phyloP scores from a whole-genome alignment of 1,284 basidiomycete species.

The Naganishia cerealis region DNA sequence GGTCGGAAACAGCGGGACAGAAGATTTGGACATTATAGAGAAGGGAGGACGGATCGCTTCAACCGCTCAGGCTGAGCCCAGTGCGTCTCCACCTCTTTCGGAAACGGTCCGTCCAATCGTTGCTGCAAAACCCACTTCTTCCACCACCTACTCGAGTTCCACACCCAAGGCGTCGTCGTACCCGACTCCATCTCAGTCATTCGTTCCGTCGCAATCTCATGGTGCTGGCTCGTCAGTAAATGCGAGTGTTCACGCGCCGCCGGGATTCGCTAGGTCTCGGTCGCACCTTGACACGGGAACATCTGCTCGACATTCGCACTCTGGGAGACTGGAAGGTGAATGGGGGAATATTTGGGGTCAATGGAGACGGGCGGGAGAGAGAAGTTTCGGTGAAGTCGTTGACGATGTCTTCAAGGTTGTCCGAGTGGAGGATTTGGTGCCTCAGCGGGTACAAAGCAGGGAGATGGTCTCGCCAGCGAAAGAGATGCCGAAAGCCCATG shows the following conservation, averaged over 20 bases:
- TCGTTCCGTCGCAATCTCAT: constrained; percentile 17
- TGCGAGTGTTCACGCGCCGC: constrained; percentile 13
- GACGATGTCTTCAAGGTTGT: constrained; percentile 30
- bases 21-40: neutral
- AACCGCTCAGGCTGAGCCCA: neutral
- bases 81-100: neutral
- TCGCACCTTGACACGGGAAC: constrained; percentile 19
- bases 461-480: neutral
- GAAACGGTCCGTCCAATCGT: constrained; percentile 1
- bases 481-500: neutral
- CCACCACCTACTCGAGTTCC: constrained; percentile 17
- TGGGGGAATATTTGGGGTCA: constrained; percentile 19
- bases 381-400: constrained; percentile 35
- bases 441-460: constrained; percentile 7
- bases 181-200: constrained; percentile 28
- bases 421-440: constrained; percentile 20
- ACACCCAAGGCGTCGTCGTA: constrained; percentile 34
- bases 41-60: neutral
- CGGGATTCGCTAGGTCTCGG: constrained; percentile 18
- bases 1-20: neutral
- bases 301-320: constrained; percentile 14
- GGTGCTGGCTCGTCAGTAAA: constrained; percentile 3
- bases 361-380: constrained; percentile 28
- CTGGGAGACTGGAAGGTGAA: constrained; percentile 2
- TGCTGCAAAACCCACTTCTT: constrained; percentile 12